These are phyloP conservation scores for Eucalyptus pauciflora DNA, from an alignment of 345 rosid genomes.

Conservation along the genomic window DNA sequence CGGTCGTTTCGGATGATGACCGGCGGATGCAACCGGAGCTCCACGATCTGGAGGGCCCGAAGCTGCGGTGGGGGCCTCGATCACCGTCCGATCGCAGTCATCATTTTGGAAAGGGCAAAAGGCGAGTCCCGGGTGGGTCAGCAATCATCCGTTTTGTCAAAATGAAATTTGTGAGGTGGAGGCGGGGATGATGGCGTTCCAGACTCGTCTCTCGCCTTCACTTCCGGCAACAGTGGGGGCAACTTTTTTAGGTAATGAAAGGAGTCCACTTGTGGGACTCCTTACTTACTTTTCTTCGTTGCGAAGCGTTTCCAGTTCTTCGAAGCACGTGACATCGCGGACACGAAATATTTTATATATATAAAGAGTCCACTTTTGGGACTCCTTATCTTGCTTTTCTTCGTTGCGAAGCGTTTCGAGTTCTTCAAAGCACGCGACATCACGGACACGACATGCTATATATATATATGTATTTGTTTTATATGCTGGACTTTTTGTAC, in stretches of 20 bases:
- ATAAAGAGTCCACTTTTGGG: not conserved
- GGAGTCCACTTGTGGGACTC: not conserved
- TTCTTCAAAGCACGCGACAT: not conserved
- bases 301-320: not conserved
- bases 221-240: not conserved
- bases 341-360: too few relatives aligned
- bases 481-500: not conserved
- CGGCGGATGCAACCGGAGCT: too few relatives aligned
- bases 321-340: not conserved
- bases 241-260: too few relatives aligned
- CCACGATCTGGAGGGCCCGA: too few relatives aligned
- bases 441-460: not conserved
- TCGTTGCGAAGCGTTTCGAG: not conserved
- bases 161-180: not conserved
- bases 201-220: not conserved
- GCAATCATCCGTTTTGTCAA: too few relatives aligned
- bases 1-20: too few relatives aligned
- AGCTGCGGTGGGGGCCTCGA: too few relatives aligned
- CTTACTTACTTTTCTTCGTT: not conserved
- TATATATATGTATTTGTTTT: too few relatives aligned
- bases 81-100: too few relatives aligned
- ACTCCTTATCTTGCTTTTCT: not conserved
- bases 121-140: too few relatives aligned
- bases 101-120: too few relatives aligned
- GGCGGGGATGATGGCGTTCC: not conserved